Percentiles rank a stretch among this genome's conserved stretches.
Conservation (phyloP, 306 rosid genomes). For the Gastrolobium bilobum region DNA sequence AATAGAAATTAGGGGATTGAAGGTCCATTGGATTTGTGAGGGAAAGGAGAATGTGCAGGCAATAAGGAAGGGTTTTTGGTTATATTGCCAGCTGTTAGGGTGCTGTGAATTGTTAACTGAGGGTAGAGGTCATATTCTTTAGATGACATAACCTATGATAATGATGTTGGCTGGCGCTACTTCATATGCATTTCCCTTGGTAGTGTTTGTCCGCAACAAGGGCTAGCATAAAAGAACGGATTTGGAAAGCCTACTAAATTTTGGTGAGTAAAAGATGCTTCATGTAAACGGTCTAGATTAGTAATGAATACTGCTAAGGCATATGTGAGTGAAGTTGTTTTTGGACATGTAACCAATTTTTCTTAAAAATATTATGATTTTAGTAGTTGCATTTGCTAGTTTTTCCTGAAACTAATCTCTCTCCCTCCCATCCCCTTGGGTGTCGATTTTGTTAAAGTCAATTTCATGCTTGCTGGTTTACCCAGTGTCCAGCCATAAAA, state of each 20-base stretch:
- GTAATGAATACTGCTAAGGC: constrained; percentile 1
- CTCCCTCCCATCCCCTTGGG: too few relatives aligned
- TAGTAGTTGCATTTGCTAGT: neutral
- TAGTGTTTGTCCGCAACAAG: neutral
- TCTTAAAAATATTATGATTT: neutral
- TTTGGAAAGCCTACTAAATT: constrained; percentile 2
- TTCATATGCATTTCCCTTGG: constrained; percentile 28
- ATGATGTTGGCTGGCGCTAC: constrained; percentile 6
- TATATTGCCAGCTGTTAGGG: constrained; percentile 8
- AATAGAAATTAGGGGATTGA: constrained; percentile 19
- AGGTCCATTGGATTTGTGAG: constrained; percentile 5
- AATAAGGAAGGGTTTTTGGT: neutral
- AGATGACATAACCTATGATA: neutral
- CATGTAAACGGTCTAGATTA: constrained; percentile 2
- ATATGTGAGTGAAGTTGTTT: neutral
- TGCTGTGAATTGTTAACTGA: constrained; percentile 10
- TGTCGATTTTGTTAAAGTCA: too few relatives aligned
- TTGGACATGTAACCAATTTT: constrained; percentile 13
- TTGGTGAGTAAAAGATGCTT: constrained; percentile 4
- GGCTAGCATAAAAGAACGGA: constrained; percentile 12
- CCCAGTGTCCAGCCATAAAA: neutral
- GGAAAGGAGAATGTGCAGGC: constrained; percentile 1
- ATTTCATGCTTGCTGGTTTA: neutral
- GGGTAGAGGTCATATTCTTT: neutral
- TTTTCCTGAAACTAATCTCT: neutral